Conservation (phyloP, 208 protist genomes). For the Naegleria gruberi region DNA sequence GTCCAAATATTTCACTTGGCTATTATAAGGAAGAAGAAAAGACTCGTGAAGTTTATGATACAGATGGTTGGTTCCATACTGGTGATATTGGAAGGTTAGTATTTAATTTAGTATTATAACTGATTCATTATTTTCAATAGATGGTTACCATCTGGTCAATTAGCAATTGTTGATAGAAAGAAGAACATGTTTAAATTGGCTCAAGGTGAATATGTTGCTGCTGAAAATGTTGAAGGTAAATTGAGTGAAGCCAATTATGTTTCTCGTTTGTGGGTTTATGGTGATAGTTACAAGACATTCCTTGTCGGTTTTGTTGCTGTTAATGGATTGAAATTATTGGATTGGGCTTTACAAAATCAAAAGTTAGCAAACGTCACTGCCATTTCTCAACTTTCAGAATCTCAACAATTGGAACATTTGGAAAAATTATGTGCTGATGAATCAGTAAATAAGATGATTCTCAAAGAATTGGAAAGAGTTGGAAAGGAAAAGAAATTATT, state of each 20-base stretch:
- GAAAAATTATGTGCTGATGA: neutral
- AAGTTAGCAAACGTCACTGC: neutral
- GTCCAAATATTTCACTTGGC: slow-evolving; percentile 48
- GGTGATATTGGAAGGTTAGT: slow-evolving; percentile 69
- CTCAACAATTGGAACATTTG: neutral
- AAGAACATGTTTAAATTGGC: slow-evolving; percentile 71
- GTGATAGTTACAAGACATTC: neutral
- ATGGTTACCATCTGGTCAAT: slow-evolving; percentile 35
- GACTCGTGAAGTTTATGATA: slow-evolving; percentile 43
- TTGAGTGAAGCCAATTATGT: neutral
- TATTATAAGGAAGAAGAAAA: slow-evolving; percentile 53
- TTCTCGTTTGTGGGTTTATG: neutral
- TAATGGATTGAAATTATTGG: neutral
- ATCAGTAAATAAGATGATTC: neutral
- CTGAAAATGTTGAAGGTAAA: slow-evolving; percentile 10
- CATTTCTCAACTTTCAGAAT: neutral
- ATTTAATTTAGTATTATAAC: no score
- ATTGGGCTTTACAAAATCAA: neutral
- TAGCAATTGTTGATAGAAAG: slow-evolving; percentile 69
- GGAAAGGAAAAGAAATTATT: neutral
- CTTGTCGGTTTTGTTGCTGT: slow-evolving; percentile 7
- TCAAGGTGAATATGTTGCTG: slow-evolving; percentile 18
- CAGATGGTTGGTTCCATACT: slow-evolving; percentile 69
- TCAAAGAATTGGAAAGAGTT: neutral
- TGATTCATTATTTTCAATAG: no score